Conservation (phyloP, 1,284 basidiomycete genomes). For the Paramarasmius palmivorus region DNA sequence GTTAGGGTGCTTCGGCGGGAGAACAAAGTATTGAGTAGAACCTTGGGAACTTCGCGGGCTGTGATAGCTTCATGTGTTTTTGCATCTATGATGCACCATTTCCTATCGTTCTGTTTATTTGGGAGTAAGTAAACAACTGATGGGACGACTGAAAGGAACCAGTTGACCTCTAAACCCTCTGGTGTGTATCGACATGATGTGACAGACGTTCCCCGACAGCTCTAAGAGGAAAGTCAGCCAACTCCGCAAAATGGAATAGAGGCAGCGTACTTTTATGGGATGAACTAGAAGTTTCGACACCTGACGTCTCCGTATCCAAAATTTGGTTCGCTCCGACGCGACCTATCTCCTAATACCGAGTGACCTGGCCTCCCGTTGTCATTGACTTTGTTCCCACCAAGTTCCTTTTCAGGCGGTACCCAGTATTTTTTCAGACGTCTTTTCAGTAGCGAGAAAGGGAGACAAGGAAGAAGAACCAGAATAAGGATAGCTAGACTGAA, state of each 20-base stretch:
- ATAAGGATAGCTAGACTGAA: too few relatives aligned
- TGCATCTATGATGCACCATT: constrained; percentile 67
- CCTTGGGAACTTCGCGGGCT: constrained; percentile 63
- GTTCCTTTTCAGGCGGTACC: too few relatives aligned
- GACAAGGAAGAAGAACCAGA: too few relatives aligned
- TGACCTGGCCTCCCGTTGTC: too few relatives aligned
- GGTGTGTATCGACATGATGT: constrained; percentile 52
- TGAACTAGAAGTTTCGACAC: constrained; percentile 65
- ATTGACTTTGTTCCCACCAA: too few relatives aligned
- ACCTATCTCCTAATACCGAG: background rate
- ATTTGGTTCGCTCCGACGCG: constrained; percentile 6
- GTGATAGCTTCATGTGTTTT: constrained; percentile 56
- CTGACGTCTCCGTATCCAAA: constrained; percentile 37
- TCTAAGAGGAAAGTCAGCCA: constrained; percentile 35
- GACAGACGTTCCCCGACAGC: constrained; percentile 66
- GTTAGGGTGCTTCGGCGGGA: background rate
- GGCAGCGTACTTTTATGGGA: constrained; percentile 59
- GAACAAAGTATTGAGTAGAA: constrained; percentile 24
- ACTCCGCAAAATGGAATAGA: background rate
- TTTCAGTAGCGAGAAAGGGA: too few relatives aligned
- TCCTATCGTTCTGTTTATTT: constrained; percentile 57
- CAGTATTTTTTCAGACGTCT: too few relatives aligned
- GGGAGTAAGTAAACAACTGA: constrained; percentile 2
- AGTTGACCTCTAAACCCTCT: constrained; percentile 63
- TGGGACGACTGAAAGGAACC: background rate